Percentiles rank a stretch among this genome's conserved stretches.
Evolutionary conservation across 345 rosid species (phyloP).

Genomic region (Lepidium aucheri): DNA sequence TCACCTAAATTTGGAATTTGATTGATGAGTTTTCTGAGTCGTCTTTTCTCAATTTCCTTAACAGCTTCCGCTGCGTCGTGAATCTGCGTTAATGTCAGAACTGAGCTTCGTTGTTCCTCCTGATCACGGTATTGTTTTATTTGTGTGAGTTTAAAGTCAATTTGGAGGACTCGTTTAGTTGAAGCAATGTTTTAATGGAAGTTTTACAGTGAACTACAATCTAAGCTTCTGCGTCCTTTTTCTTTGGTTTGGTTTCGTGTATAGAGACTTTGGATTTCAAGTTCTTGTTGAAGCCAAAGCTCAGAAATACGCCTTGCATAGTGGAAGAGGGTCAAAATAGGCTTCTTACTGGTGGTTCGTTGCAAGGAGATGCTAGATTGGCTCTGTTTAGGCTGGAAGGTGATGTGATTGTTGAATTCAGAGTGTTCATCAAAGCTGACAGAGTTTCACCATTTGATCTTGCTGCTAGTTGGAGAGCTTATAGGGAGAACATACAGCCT

Average conservation of each 20-base stretch:
- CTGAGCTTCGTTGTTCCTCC: constrained; percentile 95
- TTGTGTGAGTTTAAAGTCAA: background rate
- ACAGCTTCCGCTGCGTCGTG: constrained; percentile 84
- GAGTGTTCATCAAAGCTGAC: constrained; percentile 75
- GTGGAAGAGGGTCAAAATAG: constrained; percentile 91
- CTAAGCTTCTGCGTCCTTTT: background rate
- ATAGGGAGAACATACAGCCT: constrained; percentile 84
- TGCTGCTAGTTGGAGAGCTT: constrained; percentile 99
- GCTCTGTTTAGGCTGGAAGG: constrained; percentile 60
- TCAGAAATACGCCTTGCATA: constrained; percentile 47
- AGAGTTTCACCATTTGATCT: constrained; percentile 97
- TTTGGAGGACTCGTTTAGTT: background rate
- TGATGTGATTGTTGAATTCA: constrained; percentile 69
- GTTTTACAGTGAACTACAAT: background rate
- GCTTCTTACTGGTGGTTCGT: constrained; percentile 59
- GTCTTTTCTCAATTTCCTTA: background rate
- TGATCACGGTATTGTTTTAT: constrained; percentile 57
- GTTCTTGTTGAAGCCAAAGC: constrained; percentile 91
- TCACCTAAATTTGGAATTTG: background rate
- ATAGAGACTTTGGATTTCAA: constrained; percentile 95
- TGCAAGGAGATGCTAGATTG: constrained; percentile 73
- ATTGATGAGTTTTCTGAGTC: background rate
- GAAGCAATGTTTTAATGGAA: background rate
- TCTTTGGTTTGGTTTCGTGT: background rate
- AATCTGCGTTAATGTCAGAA: constrained; percentile 87